A percentile compares a stretch with the other conserved stretches of the same genome.
These are phyloP conservation scores for Letharia lupina DNA, from an alignment of 495 filamentous ascomycete species.

Conservation along the genomic window DNA sequence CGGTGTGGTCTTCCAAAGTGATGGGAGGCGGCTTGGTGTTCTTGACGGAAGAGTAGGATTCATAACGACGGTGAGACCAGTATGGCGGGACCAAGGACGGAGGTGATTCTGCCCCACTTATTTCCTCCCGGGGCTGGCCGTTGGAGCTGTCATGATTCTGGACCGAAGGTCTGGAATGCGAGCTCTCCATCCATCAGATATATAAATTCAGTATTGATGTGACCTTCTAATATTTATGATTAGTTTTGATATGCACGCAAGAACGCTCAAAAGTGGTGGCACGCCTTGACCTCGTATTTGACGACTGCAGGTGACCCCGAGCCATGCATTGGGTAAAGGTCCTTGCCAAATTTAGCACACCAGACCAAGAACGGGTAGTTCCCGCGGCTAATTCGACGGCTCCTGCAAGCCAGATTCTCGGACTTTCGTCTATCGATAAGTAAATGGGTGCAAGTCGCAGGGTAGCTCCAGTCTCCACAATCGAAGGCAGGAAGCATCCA, in stretches of 20 bases:
- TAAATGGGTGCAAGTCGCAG: no score
- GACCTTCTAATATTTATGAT: no score
- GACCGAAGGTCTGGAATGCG: neutral
- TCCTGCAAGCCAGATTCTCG: neutral
- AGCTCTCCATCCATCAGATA: conserved; percentile 6
- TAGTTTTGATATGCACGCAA: neutral
- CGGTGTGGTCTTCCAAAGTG: conserved; percentile 62
- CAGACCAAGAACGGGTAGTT: neutral
- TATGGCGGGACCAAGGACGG: conserved; percentile 34
- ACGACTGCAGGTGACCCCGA: neutral
- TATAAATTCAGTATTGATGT: neutral
- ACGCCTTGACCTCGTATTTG: conserved; percentile 1
- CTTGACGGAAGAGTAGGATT: conserved; percentile 39
- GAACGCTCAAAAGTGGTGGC: neutral
- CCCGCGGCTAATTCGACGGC: neutral
- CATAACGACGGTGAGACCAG: conserved; percentile 43
- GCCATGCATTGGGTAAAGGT: neutral
- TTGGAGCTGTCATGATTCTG: neutral
- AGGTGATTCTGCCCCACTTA: neutral
- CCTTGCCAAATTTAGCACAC: neutral
- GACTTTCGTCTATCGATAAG: no score
- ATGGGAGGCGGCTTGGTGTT: conserved; percentile 40
- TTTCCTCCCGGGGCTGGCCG: neutral
- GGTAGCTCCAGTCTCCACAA: neutral
- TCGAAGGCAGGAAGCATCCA: neutral